A percentile compares a stretch with the other conserved stretches of the same genome.
Conservation (phyloP, 1,139 yeast species). For the Candida gigantensis region DNA sequence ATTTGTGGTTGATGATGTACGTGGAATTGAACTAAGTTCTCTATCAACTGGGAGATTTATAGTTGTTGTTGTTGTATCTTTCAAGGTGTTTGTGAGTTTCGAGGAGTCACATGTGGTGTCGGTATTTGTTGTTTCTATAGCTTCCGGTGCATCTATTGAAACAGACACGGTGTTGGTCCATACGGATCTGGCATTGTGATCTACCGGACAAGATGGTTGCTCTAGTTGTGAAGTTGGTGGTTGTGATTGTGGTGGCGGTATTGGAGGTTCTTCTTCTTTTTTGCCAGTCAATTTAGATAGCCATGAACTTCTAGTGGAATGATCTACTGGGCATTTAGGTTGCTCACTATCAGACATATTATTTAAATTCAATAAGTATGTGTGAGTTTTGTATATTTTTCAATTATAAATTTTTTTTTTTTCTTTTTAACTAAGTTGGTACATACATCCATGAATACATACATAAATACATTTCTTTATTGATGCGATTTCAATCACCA, state of each 20-base stretch:
- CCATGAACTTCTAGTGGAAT: constrained; percentile 52
- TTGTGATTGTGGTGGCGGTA: constrained; percentile 15
- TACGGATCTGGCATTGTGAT: constrained; percentile 55
- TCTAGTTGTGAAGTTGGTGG: constrained; percentile 21
- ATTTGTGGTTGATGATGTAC: constrained; percentile 62
- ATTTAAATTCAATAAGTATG: background rate
- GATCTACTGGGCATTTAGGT: constrained; percentile 31
- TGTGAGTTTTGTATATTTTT: background rate
- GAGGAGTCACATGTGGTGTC: constrained; percentile 55
- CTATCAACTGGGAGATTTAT: constrained; percentile 62
- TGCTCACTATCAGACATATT: constrained; percentile 15
- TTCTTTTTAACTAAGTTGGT: background rate
- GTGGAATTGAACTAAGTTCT: constrained; percentile 81
- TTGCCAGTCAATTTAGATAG: constrained; percentile 37
- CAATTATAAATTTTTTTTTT: background rate
- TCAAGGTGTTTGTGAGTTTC: constrained; percentile 22
- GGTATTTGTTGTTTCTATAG: constrained; percentile 43
- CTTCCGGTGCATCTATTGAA: constrained; percentile 31
- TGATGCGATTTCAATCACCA: background rate
- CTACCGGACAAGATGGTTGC: constrained; percentile 65
- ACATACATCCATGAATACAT: background rate
- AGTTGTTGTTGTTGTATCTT: constrained; percentile 24
- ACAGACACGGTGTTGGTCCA: constrained; percentile 53
- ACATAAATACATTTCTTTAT: background rate
- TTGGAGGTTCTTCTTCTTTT: constrained; percentile 4